These are phyloP conservation scores for Volvox carteri DNA, from an alignment of 163 green algal genomes.

Conservation along the genomic window DNA sequence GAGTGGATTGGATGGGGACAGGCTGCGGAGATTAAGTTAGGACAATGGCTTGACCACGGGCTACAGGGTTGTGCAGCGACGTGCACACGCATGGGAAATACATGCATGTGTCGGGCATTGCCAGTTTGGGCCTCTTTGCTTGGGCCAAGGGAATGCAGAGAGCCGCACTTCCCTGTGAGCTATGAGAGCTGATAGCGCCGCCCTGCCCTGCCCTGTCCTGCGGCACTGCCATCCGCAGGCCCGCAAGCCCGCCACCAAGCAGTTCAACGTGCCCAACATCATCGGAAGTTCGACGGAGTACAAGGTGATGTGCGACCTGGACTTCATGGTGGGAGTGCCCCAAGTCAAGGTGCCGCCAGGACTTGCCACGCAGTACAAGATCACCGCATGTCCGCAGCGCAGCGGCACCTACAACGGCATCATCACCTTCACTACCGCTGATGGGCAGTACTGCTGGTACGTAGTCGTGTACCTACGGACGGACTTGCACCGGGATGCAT, in stretches of 20 bases:
- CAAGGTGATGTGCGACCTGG: constrained; percentile 79
- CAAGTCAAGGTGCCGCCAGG: constrained; percentile 62
- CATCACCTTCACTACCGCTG: constrained; percentile 76
- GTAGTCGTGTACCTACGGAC: neutral
- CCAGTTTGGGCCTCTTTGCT: too few species aligned
- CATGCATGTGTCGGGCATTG: too few species aligned
- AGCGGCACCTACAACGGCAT: constrained; percentile 72
- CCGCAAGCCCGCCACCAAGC: constrained; percentile 61
- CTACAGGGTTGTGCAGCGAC: too few species aligned
- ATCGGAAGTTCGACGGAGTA: constrained; percentile 70
- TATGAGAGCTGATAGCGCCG: too few species aligned
- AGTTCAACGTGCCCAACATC: constrained; percentile 80
- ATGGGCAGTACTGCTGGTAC: constrained; percentile 81
- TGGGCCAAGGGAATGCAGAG: too few species aligned
- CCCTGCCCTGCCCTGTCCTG: too few species aligned
- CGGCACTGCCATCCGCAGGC: constrained; percentile 38
- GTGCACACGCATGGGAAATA: too few species aligned
- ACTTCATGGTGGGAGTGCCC: constrained; percentile 72
- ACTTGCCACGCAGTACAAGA: constrained; percentile 56
- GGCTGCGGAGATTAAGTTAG: too few species aligned
- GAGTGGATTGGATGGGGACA: too few species aligned
- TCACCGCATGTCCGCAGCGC: constrained; percentile 57
- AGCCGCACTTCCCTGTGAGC: too few species aligned
- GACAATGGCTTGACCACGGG: too few species aligned
- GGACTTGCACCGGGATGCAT: too few species aligned